Evolutionary conservation across 306 rosid species (phyloP), one percentile per base, ranked within the genome.

Genomic region (Boehmeria nivea): DNA sequence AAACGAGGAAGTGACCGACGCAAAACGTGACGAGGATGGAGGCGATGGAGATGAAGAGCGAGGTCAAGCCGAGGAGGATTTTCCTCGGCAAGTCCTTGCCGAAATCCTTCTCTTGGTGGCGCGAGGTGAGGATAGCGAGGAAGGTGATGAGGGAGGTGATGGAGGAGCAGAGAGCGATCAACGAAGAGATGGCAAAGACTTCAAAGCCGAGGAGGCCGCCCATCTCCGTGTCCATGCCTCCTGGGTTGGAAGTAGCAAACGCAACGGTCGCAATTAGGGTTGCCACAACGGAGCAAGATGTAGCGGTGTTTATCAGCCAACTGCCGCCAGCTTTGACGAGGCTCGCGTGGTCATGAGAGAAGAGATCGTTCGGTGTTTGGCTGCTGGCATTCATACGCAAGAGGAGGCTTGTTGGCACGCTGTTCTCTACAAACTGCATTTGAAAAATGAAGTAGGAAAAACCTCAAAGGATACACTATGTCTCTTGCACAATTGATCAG

Each of bases 91-190:
- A 57, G n/a, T n/a, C n/a, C n/a, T n/a, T n/a, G n/a, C n/a, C n/a
- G n/a, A n/a, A n/a, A n/a, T n/a, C n/a, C n/a, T 9, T 34, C 40
- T 60, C 72, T 45, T 59, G 58, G 38, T 56, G 54, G n/a, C 75
- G 57, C 14, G 74, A 78, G 0, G 74, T 61, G 13, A 78, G 80
- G 8, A 78, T 75, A 0, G 81, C 68, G 4, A 78, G 77, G 47
- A 77, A 81, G 8, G 66, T 10, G 17, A 78, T 53, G 0, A 72
- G 60, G 42, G 81, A 34, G 12, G 73, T 81, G 45, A 78, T 79
- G 1, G 87, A 81, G 26, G 78, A 74, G 53, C 10, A 15, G 75
- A 71, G 6, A 78, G 77, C 14, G 79, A 78, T 0, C 18, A 40
- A 40, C 15, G 45, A 40, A 8, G 45, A 27, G 69, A 52, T 5